phyloP scores from a whole-genome alignment of 106 monocot genomes.

The Dioscorea alata region DNA sequence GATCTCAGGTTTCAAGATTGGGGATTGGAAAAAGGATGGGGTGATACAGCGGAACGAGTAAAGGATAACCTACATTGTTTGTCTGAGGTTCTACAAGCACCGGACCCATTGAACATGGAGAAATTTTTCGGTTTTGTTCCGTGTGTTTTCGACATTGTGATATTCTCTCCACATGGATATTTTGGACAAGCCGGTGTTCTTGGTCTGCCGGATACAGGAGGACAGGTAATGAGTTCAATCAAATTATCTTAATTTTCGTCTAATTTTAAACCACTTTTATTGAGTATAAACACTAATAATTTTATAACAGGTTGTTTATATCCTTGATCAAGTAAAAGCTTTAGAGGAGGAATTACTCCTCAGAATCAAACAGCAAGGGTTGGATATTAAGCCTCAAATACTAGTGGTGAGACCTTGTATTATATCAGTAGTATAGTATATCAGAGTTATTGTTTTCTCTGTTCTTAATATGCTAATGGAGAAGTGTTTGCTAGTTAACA shows the following conservation, averaged over 20 bases:
- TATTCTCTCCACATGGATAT: slow-evolving; percentile 89
- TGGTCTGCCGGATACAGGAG: slow-evolving; percentile 94
- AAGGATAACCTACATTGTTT: slow-evolving; percentile 69
- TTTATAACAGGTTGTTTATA: slow-evolving; percentile 69
- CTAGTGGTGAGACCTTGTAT: slow-evolving; percentile 56
- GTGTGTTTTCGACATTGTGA: slow-evolving; percentile 69
- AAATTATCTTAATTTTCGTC: not conserved
- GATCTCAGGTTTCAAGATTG: slow-evolving; percentile 73
- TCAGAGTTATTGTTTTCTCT: too few species aligned
- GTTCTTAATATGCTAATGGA: too few species aligned
- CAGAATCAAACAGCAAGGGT: slow-evolving; percentile 84
- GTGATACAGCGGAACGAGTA: slow-evolving; percentile 68
- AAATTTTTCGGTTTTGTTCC: slow-evolving; percentile 81
- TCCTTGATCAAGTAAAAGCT: slow-evolving; percentile 91
- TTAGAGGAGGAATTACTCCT: slow-evolving; percentile 86
- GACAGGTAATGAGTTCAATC: slow-evolving; percentile 51
- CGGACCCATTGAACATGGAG: slow-evolving; percentile 68
- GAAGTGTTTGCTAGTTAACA: slow-evolving; percentile 45
- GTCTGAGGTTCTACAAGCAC: slow-evolving; percentile 90
- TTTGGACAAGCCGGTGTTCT: slow-evolving; percentile 95
- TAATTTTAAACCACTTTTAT: not conserved
- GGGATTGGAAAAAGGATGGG: slow-evolving; percentile 96
- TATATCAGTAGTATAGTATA: too few species aligned
- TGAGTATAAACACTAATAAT: not conserved
- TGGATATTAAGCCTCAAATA: slow-evolving; percentile 64